These are phyloP conservation scores for Aspergillus pseudonomiae DNA, from an alignment of 2,329 filamentous ascomycete species.

Conservation along the genomic window DNA sequence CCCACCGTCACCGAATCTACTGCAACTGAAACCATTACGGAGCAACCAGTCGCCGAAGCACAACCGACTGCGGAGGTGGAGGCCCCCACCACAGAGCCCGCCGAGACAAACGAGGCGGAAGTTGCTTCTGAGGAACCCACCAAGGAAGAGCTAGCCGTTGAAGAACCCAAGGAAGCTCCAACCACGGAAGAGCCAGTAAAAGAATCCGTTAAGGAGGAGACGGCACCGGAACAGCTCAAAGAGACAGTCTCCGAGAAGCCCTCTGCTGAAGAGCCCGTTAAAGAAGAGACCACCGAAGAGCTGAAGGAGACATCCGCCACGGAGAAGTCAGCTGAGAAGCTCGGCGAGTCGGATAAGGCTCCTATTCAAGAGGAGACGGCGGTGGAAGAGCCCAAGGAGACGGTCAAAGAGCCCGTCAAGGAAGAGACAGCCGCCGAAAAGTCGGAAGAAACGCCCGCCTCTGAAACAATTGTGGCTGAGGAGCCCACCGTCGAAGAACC, in stretches of 20 bases:
- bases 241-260: background rate
- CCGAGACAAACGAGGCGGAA: background rate
- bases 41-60: background rate
- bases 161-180: background rate
- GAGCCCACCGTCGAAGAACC: background rate
- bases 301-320: background rate
- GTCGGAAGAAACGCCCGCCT: background rate
- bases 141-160: background rate
- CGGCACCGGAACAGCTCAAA: background rate
- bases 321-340: background rate
- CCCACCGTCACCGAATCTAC: background rate
- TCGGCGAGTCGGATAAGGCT: conserved; percentile 4
- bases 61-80: background rate
- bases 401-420: background rate
- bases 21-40: background rate
- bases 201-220: conserved; percentile 4
- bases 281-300: background rate
- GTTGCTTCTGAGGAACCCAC: background rate
- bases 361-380: conserved; percentile 9
- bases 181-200: background rate
- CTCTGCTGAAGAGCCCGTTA: background rate
- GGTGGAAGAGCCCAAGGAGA: conserved; percentile 17
- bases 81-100: background rate
- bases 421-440: background rate
- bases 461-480: background rate